Percentiles rank a stretch among this genome's conserved stretches.
Conservation (phyloP, 768 basidiomycete species). For the Leccinum truebloodii region DNA sequence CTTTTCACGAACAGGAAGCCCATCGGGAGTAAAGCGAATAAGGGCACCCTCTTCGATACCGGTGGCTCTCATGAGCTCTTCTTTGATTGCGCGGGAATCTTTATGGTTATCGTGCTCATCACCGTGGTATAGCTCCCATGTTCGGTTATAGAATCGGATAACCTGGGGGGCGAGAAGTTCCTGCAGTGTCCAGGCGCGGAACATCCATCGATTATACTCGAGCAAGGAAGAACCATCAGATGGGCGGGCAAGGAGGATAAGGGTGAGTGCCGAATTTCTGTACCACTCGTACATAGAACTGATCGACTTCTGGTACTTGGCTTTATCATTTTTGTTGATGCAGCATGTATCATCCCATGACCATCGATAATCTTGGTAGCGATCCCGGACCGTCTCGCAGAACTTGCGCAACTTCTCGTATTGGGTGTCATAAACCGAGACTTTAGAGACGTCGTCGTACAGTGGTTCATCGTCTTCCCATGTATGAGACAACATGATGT, state of each 20-base stretch:
- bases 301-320: conserved; percentile 5
- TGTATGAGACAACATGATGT: conserved; percentile 22
- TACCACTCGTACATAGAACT: conserved; percentile 19
- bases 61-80: background rate
- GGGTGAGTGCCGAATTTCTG: conserved; percentile 9
- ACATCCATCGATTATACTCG: conserved; percentile 17
- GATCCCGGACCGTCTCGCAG: conserved; percentile 7
- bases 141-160: conserved; percentile 14
- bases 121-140: conserved; percentile 8
- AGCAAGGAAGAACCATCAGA: conserved; percentile 2
- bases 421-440: background rate
- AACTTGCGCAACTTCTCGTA: conserved; percentile 14
- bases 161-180: conserved; percentile 15
- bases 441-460: conserved; percentile 5
- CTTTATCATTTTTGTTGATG: conserved; percentile 1
- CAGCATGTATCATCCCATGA: conserved; percentile 16
- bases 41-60: background rate
- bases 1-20: conserved; percentile 9
- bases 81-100: background rate
- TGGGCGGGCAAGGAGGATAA: conserved; percentile 9
- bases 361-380: conserved; percentile 7
- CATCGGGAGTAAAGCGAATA: conserved; percentile 4
- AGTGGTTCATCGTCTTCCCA: conserved; percentile 16
- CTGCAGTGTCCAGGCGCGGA: conserved; percentile 17
- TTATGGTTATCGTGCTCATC: conserved; percentile 11